These are phyloP conservation scores for Gossypium longicalyx DNA, from an alignment of 345 rosid species.

Conservation along the genomic window DNA sequence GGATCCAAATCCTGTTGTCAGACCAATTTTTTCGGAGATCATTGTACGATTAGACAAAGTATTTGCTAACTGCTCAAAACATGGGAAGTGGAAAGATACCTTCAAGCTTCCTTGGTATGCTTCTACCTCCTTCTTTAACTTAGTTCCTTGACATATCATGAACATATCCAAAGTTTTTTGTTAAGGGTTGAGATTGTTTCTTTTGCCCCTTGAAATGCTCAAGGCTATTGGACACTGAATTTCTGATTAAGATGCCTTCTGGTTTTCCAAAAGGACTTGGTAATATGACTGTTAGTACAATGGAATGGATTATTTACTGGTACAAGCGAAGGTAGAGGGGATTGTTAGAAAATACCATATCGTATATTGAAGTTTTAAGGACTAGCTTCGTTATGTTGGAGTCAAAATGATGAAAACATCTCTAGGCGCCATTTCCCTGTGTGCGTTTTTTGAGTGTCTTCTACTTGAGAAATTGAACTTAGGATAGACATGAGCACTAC, in stretches of 20 bases:
- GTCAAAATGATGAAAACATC: neutral
- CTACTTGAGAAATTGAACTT: neutral
- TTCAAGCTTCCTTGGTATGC: constrained; percentile 95
- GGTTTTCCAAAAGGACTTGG: neutral
- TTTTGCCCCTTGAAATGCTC: neutral
- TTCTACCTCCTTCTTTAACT: neutral
- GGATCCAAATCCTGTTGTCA: constrained; percentile 49
- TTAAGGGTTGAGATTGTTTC: neutral
- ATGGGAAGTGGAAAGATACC: constrained; percentile 93
- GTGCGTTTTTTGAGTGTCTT: neutral
- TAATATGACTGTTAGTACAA: neutral
- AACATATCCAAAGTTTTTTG: neutral
- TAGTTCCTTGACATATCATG: neutral
- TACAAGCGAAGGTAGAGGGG: neutral
- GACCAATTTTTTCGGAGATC: constrained; percentile 82
- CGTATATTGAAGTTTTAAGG: neutral
- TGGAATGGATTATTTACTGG: neutral
- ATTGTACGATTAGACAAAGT: constrained; percentile 73
- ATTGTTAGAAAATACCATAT: neutral
- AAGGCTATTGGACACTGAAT: neutral
- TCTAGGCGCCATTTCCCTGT: too few species aligned
- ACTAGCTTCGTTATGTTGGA: neutral
- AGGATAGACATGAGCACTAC: neutral
- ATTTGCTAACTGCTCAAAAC: constrained; percentile 66
- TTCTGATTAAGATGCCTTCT: neutral